Base-by-base conservation (phyloP, 306 rosid species). In the Abrus precatorius region DNA sequence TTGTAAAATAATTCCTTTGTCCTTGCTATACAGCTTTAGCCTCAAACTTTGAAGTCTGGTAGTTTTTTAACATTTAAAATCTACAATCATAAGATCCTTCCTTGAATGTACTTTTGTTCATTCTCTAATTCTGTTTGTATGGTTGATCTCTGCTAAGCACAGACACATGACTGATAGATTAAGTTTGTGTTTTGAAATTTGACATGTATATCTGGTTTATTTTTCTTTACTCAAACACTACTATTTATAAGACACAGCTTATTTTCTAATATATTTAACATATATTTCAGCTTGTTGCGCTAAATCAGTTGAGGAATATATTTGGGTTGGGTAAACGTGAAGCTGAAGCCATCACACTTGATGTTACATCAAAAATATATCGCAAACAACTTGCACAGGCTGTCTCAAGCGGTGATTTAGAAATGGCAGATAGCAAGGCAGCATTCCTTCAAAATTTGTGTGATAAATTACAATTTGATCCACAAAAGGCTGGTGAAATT, bases 391-490 rank as follows among this genome's bases (percentile, higher is more conserved):
- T 94, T 88, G 68, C 89, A 76, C 89, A 92, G 79, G 84, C 93
- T 66, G 93, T 87, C 82, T 84, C 88, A 53, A 78, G 79, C 52
- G 97, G 97, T 44, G 88, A 89, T 75, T 86, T 94, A 75, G 97
- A 94, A 83, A 76, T 85, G 72, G 94, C 98, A 72, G 97, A 94
- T 83, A 92, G 98, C 80, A 94, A 94, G 84, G 98, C 98, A 36
- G 86, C 92, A 38, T 94, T 89, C 88, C 97, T 94, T 82, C 98
- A 94, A 85, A 90, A 86, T 75, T 79, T 94, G 34, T 94, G 98
- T 77, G 93, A 91, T 53, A 86, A 88, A 82, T 85, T 94, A 83
- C 91, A 88, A 66, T 92, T 91, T 85, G 94, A 94, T 87, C 93
- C 98, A 20, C 84, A 87, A 77, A 94, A 88, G 87, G 98, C 98